Evolutionary conservation across 164 flowering plant species (phyloP), one percentile per base, ranked within the genome.

Genomic region (Houttuynia cordata): DNA sequence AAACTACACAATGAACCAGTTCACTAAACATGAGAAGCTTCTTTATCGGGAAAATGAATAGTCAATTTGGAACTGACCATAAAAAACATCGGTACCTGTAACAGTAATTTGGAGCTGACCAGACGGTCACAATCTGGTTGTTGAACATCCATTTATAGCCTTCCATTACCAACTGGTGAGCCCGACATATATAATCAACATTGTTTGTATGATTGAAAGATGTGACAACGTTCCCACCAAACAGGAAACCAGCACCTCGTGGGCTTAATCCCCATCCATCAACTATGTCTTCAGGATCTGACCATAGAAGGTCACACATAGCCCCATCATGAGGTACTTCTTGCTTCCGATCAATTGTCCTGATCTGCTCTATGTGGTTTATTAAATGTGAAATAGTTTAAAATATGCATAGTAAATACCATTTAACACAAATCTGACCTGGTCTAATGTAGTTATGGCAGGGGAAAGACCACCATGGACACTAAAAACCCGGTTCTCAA

Each of bases 51-150:
- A 2, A 30, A 30, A 30, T 30, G 4, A 30, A 30, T 2, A 2
- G 6, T 30, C 37, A 20, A 53, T 10, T 53, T 23, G 24, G 4
- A 53, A 3, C 18, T 10, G 24, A 53, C 17, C 1, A 45, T 3
- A 57, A 60, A 30, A 40, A 23, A 13, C 0, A 24, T 37, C 42
- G 20, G 37, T 71, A 85, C 99, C 99, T 85, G 81, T 94, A 94
- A 73, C 99, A 94, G 73, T 94, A 94, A 71, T 94, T 94, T 64
- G 99, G 99, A 61, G 99, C 99, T 20, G 99, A 94, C 99, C 99
- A 94, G 54, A 94, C 99, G 12, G 99, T 94, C 47, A 94, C 96
- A 61, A 94, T 91, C 75, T 87, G 99, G 65, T 83, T 71, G 65
- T 80, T 84, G 67, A 94, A 94, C 99, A 94, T 94, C 99, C 99